A percentile compares a stretch with the other conserved stretches of the same genome.
Evolutionary conservation across 139 green algal genomes (phyloP).

Genomic region (Mesotaenium endlicherianum): DNA sequence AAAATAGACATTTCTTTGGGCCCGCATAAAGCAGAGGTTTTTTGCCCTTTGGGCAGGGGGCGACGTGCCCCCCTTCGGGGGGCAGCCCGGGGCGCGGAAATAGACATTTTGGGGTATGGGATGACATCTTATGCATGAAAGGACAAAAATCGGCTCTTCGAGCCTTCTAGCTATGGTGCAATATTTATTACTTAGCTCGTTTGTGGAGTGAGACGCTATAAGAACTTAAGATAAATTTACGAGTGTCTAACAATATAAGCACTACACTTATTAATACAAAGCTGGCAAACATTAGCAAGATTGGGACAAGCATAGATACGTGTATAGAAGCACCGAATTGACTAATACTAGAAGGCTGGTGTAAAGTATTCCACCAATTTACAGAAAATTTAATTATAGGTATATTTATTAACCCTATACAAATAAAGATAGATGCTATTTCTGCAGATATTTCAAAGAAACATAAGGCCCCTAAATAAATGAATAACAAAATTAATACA

Average conservation of each 20-base stretch:
- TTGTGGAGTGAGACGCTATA: slow-evolving; percentile 28
- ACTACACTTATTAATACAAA: slow-evolving; percentile 28
- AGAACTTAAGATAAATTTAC: slow-evolving; percentile 28
- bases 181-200: too few species aligned
- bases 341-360: slow-evolving; percentile 42
- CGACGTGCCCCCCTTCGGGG: too few species aligned
- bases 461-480: slow-evolving; percentile 25
- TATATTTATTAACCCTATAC: slow-evolving; percentile 30
- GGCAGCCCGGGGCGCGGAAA: too few species aligned
- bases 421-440: slow-evolving; percentile 29
- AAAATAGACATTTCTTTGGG: too few species aligned
- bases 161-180: too few species aligned
- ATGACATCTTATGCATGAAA: too few species aligned
- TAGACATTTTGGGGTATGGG: too few species aligned
- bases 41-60: too few species aligned
- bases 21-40: too few species aligned
- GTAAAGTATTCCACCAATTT: slow-evolving; percentile 45
- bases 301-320: slow-evolving; percentile 28
- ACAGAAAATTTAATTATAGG: slow-evolving; percentile 45
- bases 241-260: slow-evolving; percentile 19
- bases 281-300: slow-evolving; percentile 22
- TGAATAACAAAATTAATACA: slow-evolving; percentile 31
- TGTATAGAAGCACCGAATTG: slow-evolving; percentile 32
- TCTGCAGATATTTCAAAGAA: slow-evolving; percentile 29
- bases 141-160: too few species aligned